phyloP scores from a whole-genome alignment of 192 early-diverging fungal genomes.

The Entomortierella parvispora region DNA sequence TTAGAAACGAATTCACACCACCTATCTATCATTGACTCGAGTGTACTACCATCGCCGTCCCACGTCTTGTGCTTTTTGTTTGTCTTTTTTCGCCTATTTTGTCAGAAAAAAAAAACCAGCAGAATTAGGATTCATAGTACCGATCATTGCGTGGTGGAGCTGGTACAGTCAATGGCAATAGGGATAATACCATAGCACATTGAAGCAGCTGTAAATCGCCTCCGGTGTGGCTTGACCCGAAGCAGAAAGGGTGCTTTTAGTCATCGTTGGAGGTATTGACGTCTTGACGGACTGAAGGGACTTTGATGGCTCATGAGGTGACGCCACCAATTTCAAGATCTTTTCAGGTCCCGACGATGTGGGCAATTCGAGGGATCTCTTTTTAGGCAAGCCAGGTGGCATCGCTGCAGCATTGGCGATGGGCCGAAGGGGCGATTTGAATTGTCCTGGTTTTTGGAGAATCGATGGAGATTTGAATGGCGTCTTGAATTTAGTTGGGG shows the following conservation, averaged over 20 bases:
- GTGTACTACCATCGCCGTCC: conserved; percentile 52
- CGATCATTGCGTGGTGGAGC: too few relatives aligned
- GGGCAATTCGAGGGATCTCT: too few relatives aligned
- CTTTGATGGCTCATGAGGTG: not conserved
- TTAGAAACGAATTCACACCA: not conserved
- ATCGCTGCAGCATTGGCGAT: too few relatives aligned
- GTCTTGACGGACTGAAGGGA: too few relatives aligned
- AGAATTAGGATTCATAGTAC: not conserved
- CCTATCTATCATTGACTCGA: not conserved
- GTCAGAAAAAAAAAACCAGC: not conserved
- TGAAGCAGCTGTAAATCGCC: conserved; percentile 17
- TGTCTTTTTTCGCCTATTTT: conserved; percentile 34
- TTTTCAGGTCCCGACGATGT: too few relatives aligned
- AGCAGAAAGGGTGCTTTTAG: not conserved
- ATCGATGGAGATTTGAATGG: not conserved
- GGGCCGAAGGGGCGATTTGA: too few relatives aligned
- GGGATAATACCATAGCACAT: conserved; percentile 27
- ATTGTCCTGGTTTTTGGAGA: too few relatives aligned
- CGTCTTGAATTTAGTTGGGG: not conserved
- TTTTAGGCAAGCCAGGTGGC: too few relatives aligned
- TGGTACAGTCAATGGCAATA: too few relatives aligned
- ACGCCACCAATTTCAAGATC: too few relatives aligned
- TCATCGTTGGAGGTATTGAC: too few relatives aligned
- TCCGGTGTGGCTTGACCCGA: not conserved
- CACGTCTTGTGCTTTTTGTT: conserved; percentile 54